A percentile compares a stretch with the other conserved stretches of the same genome.
phyloP scores from a whole-genome alignment of 148 eudicot genomes.

The Cornus florida region DNA sequence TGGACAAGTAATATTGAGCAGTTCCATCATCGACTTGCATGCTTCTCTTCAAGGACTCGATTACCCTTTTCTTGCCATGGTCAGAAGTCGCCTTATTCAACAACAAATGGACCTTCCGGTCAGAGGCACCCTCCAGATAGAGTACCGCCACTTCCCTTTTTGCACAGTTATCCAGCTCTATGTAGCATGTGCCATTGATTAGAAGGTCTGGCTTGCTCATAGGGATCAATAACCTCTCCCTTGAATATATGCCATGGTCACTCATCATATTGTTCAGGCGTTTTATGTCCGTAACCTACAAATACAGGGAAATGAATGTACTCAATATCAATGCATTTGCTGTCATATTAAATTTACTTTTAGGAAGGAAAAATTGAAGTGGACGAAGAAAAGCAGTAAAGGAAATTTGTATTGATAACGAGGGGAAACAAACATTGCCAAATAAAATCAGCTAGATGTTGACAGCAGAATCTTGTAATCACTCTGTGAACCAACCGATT shows the following conservation, averaged over 20 bases:
- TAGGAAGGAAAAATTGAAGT: neutral
- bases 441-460: too few species aligned
- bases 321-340: neutral
- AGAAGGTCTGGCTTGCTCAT: conserved; percentile 63
- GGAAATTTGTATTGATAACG: neutral
- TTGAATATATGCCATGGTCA: conserved; percentile 93
- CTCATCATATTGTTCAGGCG: conserved; percentile 99
- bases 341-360: neutral
- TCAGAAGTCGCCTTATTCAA: conserved; percentile 45
- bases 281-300: conserved; percentile 80
- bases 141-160: conserved; percentile 93
- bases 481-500: neutral
- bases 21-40: conserved; percentile 97
- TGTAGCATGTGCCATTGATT: conserved; percentile 72
- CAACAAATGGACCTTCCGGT: conserved; percentile 22
- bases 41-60: conserved; percentile 86
- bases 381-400: neutral
- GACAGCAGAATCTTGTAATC: too few species aligned
- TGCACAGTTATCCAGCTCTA: conserved; percentile 75
- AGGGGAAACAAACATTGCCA: neutral
- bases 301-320: conserved; percentile 7
- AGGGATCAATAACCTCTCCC: conserved; percentile 85
- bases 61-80: conserved; percentile 58
- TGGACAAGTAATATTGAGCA: conserved; percentile 78
- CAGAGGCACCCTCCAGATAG: conserved; percentile 73